phyloP scores from a whole-genome alignment of 495 filamentous ascomycete genomes.

The Penicillium arizonense region DNA sequence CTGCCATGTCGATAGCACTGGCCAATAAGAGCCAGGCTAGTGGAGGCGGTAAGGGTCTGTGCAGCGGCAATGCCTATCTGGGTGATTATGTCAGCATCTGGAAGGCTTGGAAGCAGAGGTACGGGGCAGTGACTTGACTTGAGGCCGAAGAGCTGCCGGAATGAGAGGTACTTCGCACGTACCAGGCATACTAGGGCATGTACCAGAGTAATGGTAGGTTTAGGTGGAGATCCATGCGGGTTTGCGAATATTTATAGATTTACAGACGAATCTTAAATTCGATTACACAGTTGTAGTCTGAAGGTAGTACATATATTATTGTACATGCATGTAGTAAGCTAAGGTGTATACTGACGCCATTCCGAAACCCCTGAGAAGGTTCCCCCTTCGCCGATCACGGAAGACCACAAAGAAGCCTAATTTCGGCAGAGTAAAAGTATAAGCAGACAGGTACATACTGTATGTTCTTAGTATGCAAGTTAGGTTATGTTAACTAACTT shows the following conservation, averaged over 20 bases:
- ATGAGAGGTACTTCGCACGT: background rate
- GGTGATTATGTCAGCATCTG: background rate
- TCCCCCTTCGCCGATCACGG: conserved; percentile 8
- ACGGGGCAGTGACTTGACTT: background rate
- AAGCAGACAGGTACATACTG: background rate
- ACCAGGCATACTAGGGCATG: background rate
- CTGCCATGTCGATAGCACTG: conserved; percentile 6
- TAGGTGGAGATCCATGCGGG: conserved; percentile 8
- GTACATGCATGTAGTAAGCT: background rate
- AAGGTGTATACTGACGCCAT: background rate
- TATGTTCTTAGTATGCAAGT: background rate
- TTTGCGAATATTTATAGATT: conserved; percentile 9
- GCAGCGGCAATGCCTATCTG: background rate
- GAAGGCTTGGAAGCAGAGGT: background rate
- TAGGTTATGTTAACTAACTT: no score
- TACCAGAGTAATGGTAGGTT: background rate
- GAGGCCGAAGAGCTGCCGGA: no score
- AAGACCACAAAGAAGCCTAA: conserved; percentile 1
- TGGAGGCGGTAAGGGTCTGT: conserved; percentile 13
- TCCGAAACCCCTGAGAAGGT: conserved; percentile 4
- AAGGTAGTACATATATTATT: no score
- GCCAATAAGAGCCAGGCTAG: conserved; percentile 2
- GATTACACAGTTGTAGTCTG: background rate
- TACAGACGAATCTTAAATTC: conserved; percentile 7
- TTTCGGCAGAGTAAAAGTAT: background rate